Conservation (phyloP, 108 stramenopile genomes). For the Parmales sp. region DNA sequence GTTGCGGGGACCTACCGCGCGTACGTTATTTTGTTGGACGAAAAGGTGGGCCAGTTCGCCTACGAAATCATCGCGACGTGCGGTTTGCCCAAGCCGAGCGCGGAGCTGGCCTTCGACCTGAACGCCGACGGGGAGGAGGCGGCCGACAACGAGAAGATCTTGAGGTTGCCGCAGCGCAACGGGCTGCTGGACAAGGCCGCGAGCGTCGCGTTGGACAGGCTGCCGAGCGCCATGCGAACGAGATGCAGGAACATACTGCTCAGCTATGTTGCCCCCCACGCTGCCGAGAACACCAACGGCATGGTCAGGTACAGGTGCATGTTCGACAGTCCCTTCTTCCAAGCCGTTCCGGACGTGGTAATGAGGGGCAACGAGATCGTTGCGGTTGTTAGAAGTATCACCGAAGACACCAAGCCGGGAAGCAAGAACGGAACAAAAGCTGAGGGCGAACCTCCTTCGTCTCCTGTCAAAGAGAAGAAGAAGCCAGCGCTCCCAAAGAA, state of each 20-base stretch:
- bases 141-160: conserved; percentile 13
- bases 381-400: not conserved
- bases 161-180: conserved; percentile 21
- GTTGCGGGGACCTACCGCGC: conserved; percentile 35
- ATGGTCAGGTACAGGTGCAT: conserved; percentile 8
- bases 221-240: conserved; percentile 10
- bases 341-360: conserved; percentile 12
- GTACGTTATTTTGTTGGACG: conserved; percentile 30
- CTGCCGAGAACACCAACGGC: not conserved
- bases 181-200: conserved; percentile 23
- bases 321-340: conserved; percentile 27
- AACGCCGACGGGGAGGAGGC: conserved; percentile 16
- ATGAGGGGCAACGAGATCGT: conserved; percentile 13
- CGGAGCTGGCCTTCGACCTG: conserved; percentile 13
- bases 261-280: conserved; percentile 8
- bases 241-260: conserved; percentile 15
- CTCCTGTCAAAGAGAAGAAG: too few relatives aligned
- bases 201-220: conserved; percentile 5
- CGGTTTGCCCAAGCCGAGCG: conserved; percentile 22
- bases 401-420: not conserved
- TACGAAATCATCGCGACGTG: conserved; percentile 30
- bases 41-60: conserved; percentile 36
- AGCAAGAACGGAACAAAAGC: not conserved
- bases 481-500: too few relatives aligned
- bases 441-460: not conserved